Conservation (phyloP, 2,329 filamentous ascomycete species). For the Aspergillus sclerotialis region DNA sequence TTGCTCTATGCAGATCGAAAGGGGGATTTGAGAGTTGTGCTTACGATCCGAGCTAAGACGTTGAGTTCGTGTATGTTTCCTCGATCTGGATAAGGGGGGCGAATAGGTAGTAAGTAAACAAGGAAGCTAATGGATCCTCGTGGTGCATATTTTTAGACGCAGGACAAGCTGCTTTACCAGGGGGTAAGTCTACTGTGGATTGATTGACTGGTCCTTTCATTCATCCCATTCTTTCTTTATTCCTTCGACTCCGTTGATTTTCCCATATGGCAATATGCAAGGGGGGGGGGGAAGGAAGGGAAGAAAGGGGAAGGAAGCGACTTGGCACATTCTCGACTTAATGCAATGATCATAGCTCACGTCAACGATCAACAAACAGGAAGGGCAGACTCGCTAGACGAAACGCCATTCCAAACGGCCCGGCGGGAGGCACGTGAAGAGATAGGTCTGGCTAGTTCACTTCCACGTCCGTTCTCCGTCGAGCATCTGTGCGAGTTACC, state of each 20-base stretch:
- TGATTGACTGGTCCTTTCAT: too few species aligned
- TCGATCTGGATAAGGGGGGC: too few species aligned
- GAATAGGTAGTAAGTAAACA: too few species aligned
- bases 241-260: too few species aligned
- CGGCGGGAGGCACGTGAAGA: constrained; percentile 88
- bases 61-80: constrained; percentile 47
- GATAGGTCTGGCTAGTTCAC: constrained; percentile 62
- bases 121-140: too few species aligned
- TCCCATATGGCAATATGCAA: too few species aligned
- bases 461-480: constrained; percentile 72
- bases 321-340: not conserved
- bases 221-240: too few species aligned
- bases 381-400: constrained; percentile 48
- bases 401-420: constrained; percentile 68
- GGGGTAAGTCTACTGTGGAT: constrained; percentile 62
- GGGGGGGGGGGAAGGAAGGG: too few species aligned
- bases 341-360: not conserved
- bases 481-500: constrained; percentile 85
- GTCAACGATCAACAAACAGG: constrained; percentile 5
- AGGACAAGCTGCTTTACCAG: constrained; percentile 82
- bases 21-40: constrained; percentile 65
- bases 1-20: constrained; percentile 77
- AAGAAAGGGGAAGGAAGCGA: not conserved
- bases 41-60: constrained; percentile 55
- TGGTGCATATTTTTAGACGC: constrained; percentile 48